Evolutionary conservation across 2,329 filamentous ascomycete species (phyloP), one percentile per base, ranked within the genome.

Genomic region (Ambrosiella beaveri): DNA sequence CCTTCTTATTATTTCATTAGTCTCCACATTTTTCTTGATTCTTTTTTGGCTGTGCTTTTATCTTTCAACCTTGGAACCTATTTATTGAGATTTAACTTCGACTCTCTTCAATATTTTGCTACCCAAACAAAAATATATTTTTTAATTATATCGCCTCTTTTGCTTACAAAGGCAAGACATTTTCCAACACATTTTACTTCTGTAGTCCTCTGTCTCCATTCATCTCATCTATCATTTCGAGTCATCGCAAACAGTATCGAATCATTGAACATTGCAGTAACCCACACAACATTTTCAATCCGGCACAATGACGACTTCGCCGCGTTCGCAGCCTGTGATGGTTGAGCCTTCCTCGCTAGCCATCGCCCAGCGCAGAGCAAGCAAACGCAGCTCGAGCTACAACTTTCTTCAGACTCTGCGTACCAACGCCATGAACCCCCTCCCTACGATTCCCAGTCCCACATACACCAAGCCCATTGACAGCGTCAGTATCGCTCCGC

Each of bases 401-500:
- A 57, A 55, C 50, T 58, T 61, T 35, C 47, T 61, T 7, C 53
- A 58, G 44, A 58, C 44, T 17, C 44, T 61, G 36, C 59, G 59
- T 35, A 50, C 56, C 12, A 61, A 44, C 52, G 44, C 56, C 35
- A 45, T 58, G 37, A 53, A 49, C 9, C 37, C 54, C n/a, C 27
- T 61, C 36, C 35, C 56, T 37, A 35, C 56, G n/a, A 57, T 41
- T 11, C 47, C 59, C 19, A 55, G 51, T 35, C 59, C 59, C 7
- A 55, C 59, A 50, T 35, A 39, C n/a, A n/a, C 35, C 15, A 59
- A 40, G 35, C 41, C 39, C 39, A 54, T 39, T 40, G 41, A 41
- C 36, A 7, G 37, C 7, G 44, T 27, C 39, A 50, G 49, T 17
- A 50, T 35, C 17, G 52, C 56, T 19, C 56, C 59, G 36, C 59